Conservation (phyloP, 192 early-diverging fungal species). For the Kickxella alabastrina region DNA sequence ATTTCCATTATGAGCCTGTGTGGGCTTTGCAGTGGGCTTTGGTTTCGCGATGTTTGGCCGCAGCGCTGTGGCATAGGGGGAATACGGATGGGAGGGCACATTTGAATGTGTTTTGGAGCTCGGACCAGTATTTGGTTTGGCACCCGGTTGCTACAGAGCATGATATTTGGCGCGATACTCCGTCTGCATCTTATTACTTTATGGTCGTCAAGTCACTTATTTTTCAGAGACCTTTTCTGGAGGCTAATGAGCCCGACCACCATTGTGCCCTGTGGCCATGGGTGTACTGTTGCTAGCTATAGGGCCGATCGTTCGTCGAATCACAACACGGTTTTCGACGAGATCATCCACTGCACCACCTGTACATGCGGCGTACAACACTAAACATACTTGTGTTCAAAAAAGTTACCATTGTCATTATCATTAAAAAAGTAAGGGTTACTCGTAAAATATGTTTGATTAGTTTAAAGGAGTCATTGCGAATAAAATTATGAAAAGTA, state of each 20-base stretch:
- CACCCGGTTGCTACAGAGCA: background rate
- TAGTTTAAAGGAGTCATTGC: too few species aligned
- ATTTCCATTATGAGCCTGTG: conserved; percentile 5
- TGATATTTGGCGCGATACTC: background rate
- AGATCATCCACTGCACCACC: conserved; percentile 3
- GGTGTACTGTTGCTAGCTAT: background rate
- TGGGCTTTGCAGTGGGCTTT: conserved; percentile 28
- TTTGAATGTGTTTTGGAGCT: conserved; percentile 13
- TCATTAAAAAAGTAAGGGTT: too few species aligned
- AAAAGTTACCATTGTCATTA: background rate
- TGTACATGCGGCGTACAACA: conserved; percentile 3
- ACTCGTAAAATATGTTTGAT: too few species aligned
- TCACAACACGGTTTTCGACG: conserved; percentile 14
- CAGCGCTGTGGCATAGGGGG: conserved; percentile 17
- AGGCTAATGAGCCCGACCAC: too few species aligned
- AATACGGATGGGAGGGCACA: conserved; percentile 11
- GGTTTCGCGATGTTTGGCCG: conserved; percentile 15
- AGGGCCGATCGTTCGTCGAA: background rate
- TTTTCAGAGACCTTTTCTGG: too few species aligned
- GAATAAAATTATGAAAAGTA: too few species aligned
- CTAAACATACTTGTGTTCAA: background rate
- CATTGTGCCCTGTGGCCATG: background rate
- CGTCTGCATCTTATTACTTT: background rate
- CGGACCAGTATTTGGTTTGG: conserved; percentile 6
- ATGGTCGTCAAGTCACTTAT: background rate